Base-by-base conservation (phyloP, 495 filamentous ascomycete genomes). In the Neurospora sp. region DNA sequence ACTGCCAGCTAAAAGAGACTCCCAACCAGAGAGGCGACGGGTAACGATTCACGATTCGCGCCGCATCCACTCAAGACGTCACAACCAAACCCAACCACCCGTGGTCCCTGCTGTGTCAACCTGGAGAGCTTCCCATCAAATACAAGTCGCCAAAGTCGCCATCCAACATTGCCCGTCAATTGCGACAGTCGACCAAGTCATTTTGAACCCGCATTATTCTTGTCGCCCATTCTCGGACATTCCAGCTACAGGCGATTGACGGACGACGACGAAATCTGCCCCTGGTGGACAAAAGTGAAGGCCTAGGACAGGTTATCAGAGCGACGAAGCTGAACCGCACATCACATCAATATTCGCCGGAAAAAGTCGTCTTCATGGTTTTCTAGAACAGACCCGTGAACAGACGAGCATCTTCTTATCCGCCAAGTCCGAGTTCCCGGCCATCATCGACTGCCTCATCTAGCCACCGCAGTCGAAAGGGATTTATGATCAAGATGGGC, bases 401-500 rank as follows among this genome's bases (percentile, higher is more conserved):
- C 70, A 75, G 75, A 72, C 75, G 76, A 73, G 71, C 70, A 71
- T 54, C 45, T n/a, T 40, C 73, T 42, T 74, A 39, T 48, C 71
- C 72, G 31, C 45, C 39, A 31, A 21, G 66, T 42, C 34, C 28
- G 8, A 62, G 48, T 38, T 62, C 75, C 31, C 43, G 21, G 28
- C 66, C 19, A 73, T 69, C 36, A 5, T 71, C 73, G 69, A 38
- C 38, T 54, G 39, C 62, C 31, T 74, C 76, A 19, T 70, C 70
- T 71, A 70, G 72, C 73, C 72, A 69, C 40, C 45, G 38, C 21
- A 70, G 69, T 38, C 72, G 59, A 24, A 48, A n/a, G 71, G 71
- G 70, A 31, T 77, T 78, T 31, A 80, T 79, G 78, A 74, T 81
- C 81, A 90, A 79, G 80, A 99, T 99, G 96, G 96, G 96, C 80